A percentile compares a stretch with the other conserved stretches of the same genome.
Conservation (phyloP, 225 moss, liverwort and hornwort species). For the Bryoerythrophyllum caledonicum region DNA sequence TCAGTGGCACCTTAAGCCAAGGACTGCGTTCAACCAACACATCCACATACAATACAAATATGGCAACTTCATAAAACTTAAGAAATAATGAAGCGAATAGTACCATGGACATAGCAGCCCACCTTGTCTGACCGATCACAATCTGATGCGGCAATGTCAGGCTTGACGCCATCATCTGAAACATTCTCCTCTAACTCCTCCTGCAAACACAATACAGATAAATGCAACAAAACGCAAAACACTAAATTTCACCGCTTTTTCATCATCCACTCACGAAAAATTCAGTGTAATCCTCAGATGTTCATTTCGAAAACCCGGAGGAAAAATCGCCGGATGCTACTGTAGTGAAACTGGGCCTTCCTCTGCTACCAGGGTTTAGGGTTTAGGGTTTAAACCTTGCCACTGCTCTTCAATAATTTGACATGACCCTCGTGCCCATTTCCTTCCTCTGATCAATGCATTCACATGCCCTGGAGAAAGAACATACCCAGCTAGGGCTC, state of each 20-base stretch:
- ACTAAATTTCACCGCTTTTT: neutral
- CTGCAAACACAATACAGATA: slow-evolving; percentile 20
- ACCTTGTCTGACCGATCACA: slow-evolving; percentile 41
- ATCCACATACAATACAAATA: neutral
- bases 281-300: neutral
- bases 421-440: too few relatives aligned
- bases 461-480: neutral
- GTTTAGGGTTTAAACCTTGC: neutral
- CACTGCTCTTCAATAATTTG: neutral
- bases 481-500: slow-evolving; percentile 1
- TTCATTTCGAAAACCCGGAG: neutral
- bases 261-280: neutral
- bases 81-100: neutral
- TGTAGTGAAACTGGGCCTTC: neutral
- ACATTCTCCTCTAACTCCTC: slow-evolving; percentile 34
- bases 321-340: neutral
- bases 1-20: neutral
- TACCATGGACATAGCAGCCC: slow-evolving; percentile 49
- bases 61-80: neutral
- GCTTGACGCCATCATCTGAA: slow-evolving; percentile 24
- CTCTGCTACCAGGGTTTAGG: neutral
- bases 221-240: neutral
- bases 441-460: neutral
- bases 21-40: neutral
- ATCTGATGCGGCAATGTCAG: slow-evolving; percentile 8